Evolutionary conservation across 306 rosid species (phyloP).

Genomic region (Gastrolobium bilobum): DNA sequence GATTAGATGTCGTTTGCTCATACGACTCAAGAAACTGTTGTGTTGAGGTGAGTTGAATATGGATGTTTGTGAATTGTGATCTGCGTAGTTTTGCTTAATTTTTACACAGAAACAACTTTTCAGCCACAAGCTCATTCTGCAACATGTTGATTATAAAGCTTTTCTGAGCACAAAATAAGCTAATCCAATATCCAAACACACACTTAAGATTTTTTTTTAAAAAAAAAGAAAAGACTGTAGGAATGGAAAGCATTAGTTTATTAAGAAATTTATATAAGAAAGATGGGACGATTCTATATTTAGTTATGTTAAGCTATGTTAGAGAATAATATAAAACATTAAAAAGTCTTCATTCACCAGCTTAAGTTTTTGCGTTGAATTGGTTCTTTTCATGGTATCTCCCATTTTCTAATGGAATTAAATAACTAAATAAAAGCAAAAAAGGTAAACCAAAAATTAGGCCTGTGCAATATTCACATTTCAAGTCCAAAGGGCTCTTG

Average conservation of each 20-base stretch:
- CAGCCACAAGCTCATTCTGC: conserved; percentile 16
- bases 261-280: neutral
- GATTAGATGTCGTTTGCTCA: neutral
- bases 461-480: no score
- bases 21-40: neutral
- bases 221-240: neutral
- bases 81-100: neutral
- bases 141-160: conserved; percentile 9
- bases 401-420: no score
- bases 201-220: neutral
- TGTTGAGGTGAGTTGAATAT: conserved; percentile 6
- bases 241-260: neutral
- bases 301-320: no score
- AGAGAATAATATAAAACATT: no score
- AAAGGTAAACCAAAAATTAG: no score
- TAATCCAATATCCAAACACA: conserved; percentile 36
- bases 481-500: no score
- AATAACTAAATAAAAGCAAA: no score
- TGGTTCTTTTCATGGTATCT: no score
- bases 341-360: no score
- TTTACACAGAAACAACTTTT: conserved; percentile 27
- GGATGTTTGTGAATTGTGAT: neutral
- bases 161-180: conserved; percentile 27
- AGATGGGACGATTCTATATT: neutral
- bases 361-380: no score